Evolutionary conservation across 2,329 filamentous ascomycete species (phyloP).

Genomic region (Alternaria conjuncta): DNA sequence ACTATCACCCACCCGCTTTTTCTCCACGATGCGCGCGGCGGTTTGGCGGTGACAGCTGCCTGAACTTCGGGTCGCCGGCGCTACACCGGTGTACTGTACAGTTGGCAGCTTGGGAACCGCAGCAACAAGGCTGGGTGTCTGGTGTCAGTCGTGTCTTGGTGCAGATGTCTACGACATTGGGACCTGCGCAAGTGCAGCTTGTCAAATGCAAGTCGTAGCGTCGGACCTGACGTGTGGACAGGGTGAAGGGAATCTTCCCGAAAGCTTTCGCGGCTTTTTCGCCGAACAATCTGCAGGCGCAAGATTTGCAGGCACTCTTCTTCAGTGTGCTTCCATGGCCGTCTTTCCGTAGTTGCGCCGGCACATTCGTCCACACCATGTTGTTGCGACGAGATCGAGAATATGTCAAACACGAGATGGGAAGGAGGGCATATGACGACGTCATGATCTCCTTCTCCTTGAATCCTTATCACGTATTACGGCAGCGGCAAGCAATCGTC

Average conservation of each 20-base stretch:
- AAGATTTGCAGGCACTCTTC: background rate
- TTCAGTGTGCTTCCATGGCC: background rate
- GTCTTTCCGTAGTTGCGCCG: background rate
- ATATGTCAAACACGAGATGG: background rate
- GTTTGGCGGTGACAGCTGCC: background rate
- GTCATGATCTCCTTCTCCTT: conserved; percentile 9
- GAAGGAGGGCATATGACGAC: background rate
- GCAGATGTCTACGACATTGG: background rate
- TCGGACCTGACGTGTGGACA: background rate
- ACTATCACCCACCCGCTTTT: conserved; percentile 1
- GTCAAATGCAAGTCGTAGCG: background rate
- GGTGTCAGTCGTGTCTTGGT: background rate
- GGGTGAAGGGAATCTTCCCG: background rate
- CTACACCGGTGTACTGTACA: background rate
- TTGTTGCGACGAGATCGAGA: background rate
- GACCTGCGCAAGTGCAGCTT: conserved; percentile 1
- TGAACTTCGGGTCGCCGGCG: background rate
- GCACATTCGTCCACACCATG: background rate
- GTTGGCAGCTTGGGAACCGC: background rate
- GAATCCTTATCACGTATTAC: conserved; percentile 10
- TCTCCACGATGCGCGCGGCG: conserved; percentile 2
- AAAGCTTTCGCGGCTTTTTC: background rate
- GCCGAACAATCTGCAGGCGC: background rate
- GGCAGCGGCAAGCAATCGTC: conserved; percentile 1
- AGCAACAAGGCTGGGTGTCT: background rate